Conservation (phyloP, 148 eudicot species). For the Rhododendron molle region DNA sequence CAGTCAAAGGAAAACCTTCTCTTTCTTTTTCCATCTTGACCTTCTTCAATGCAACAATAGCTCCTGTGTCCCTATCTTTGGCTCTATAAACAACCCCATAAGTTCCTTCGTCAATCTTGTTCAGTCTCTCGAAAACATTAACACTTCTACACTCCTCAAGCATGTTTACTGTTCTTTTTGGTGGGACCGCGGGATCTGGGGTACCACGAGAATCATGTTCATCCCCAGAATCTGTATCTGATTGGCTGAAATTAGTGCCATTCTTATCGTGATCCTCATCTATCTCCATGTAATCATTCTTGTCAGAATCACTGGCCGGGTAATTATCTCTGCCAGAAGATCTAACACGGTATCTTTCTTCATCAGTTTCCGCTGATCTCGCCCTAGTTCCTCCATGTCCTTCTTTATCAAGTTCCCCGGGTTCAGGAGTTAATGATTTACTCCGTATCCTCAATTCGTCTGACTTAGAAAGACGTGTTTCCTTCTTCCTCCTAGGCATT, state of each 20-base stretch:
- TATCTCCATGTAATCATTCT: slow-evolving; percentile 60
- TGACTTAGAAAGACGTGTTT: slow-evolving; percentile 23
- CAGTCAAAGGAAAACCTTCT: slow-evolving; percentile 89
- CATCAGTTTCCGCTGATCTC: slow-evolving; percentile 58
- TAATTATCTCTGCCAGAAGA: slow-evolving; percentile 52
- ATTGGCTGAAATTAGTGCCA: slow-evolving; percentile 41
- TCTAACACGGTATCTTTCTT: slow-evolving; percentile 39
- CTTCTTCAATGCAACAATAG: slow-evolving; percentile 86
- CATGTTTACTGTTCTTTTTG: slow-evolving; percentile 79
- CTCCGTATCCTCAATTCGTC: slow-evolving; percentile 33
- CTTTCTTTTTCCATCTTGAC: slow-evolving; percentile 95
- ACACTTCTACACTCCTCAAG: slow-evolving; percentile 95
- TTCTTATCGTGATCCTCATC: slow-evolving; percentile 42
- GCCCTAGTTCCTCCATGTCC: slow-evolving; percentile 40
- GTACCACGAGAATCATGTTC: slow-evolving; percentile 35
- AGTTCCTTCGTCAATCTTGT: slow-evolving; percentile 92
- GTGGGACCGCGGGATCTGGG: slow-evolving; percentile 48
- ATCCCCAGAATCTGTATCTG: slow-evolving; percentile 60
- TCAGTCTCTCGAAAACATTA: slow-evolving; percentile 91
- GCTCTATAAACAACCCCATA: slow-evolving; percentile 96
- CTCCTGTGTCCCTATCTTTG: slow-evolving; percentile 83
- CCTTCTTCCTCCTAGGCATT: slow-evolving; percentile 29
- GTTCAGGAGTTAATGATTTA: slow-evolving; percentile 62
- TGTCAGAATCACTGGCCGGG: slow-evolving; percentile 34
- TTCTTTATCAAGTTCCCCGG: slow-evolving; percentile 47